phyloP scores from a whole-genome alignment of 1,284 basidiomycete species.

The Sphagnurus paluster region DNA sequence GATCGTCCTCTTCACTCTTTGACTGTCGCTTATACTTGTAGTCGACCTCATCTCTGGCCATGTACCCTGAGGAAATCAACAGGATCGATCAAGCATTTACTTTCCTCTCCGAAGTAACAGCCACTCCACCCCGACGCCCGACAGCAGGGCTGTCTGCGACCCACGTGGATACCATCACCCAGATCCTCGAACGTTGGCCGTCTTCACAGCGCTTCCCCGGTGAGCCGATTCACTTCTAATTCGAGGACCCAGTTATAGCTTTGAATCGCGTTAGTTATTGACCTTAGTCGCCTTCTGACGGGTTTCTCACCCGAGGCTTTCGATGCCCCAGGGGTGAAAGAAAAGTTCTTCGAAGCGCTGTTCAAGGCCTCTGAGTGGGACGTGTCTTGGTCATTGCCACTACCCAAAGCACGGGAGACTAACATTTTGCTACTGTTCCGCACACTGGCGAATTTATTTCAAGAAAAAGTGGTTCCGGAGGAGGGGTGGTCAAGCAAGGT shows the following conservation, averaged over 20 bases:
- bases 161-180: conserved; percentile 66
- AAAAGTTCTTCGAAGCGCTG: conserved; percentile 59
- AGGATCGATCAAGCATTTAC: conserved; percentile 67
- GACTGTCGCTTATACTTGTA: conserved; percentile 28
- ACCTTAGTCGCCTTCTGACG: conserved; percentile 80
- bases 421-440: conserved; percentile 87
- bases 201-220: conserved; percentile 80
- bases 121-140: conserved; percentile 36
- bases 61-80: conserved; percentile 67
- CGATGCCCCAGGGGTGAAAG: conserved; percentile 43
- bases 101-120: conserved; percentile 56
- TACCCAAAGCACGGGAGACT: conserved; percentile 76
- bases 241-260: neutral
- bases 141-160: conserved; percentile 36
- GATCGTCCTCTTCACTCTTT: neutral
- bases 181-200: conserved; percentile 81
- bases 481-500: conserved; percentile 53
- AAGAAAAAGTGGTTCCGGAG: conserved; percentile 47
- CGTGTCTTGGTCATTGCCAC: conserved; percentile 48
- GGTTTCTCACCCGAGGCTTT: conserved; percentile 61
- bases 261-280: conserved; percentile 72
- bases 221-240: conserved; percentile 31
- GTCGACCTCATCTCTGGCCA: conserved; percentile 67
- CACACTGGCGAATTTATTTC: conserved; percentile 80
- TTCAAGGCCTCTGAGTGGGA: conserved; percentile 74